These are phyloP conservation scores for Hirschioporus abietinus DNA, from an alignment of 768 basidiomycete species.

Conservation along the genomic window DNA sequence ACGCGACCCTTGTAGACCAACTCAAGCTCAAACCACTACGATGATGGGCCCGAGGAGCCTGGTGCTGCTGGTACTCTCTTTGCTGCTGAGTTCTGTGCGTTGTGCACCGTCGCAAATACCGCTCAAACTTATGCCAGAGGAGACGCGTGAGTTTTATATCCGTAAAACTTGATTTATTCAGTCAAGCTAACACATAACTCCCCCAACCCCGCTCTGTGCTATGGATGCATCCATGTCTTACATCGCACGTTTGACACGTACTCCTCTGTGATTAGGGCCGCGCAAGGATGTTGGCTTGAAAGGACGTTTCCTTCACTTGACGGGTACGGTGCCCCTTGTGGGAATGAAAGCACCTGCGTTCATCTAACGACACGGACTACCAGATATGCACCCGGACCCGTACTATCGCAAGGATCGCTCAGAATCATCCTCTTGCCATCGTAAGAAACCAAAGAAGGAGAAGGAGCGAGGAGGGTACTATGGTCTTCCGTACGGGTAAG, in stretches of 20 bases:
- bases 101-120: not conserved
- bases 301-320: constrained; percentile 76
- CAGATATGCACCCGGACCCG: constrained; percentile 77
- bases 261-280: not conserved
- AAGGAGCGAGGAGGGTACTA: constrained; percentile 50
- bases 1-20: not conserved
- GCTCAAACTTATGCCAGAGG: not conserved
- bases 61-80: not conserved
- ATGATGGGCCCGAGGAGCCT: not conserved
- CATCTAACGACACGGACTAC: not conserved
- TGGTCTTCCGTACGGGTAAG: constrained; percentile 66
- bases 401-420: constrained; percentile 50
- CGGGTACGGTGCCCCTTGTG: constrained; percentile 18
- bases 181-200: too few relatives aligned
- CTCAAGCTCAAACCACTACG: not conserved
- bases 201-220: too few relatives aligned
- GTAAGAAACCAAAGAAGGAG: constrained; percentile 48
- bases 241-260: not conserved
- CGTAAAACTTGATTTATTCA: too few relatives aligned
- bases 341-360: too few relatives aligned
- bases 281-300: constrained; percentile 29
- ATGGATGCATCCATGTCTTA: too few relatives aligned
- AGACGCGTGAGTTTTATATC: not conserved
- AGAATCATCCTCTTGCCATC: constrained; percentile 62
- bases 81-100: not conserved